Evolutionary conservation across 495 filamentous ascomycete genomes (phyloP).

Genomic region (Niebla homalea): DNA sequence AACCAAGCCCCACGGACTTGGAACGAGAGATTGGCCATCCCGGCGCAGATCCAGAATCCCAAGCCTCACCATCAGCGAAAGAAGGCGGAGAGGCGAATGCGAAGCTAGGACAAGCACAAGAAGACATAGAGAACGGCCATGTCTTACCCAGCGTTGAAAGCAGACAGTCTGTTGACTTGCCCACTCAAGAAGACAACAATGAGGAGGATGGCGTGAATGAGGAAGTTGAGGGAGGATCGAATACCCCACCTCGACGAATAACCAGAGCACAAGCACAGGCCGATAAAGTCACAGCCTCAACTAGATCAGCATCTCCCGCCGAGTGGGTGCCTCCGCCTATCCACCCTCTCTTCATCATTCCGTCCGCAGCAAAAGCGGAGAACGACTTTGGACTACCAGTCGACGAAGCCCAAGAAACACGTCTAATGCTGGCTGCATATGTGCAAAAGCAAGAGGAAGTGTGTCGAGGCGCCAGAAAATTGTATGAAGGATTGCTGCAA

Average conservation of each 20-base stretch:
- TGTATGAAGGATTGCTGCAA: conserved; percentile 61
- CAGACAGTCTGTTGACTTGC: neutral
- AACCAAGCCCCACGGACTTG: too few species aligned
- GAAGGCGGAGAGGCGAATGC: neutral
- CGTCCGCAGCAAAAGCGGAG: conserved; percentile 56
- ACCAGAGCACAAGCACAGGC: conserved; percentile 53
- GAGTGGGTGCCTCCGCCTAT: conserved; percentile 41
- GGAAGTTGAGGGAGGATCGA: conserved; percentile 24
- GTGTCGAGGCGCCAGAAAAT: conserved; percentile 60
- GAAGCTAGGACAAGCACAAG: neutral
- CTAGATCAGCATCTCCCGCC: conserved; percentile 32
- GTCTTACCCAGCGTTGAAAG: neutral
- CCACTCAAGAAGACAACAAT: conserved; percentile 5
- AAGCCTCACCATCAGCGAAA: neutral
- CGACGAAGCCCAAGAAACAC: conserved; percentile 76
- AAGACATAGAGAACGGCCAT: neutral
- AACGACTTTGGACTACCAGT: conserved; percentile 67
- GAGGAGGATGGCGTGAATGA: conserved; percentile 10
- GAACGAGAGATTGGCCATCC: too few species aligned
- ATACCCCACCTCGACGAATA: conserved; percentile 45
- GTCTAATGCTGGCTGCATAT: conserved; percentile 67
- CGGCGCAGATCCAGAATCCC: too few species aligned
- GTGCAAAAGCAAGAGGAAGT: conserved; percentile 96
- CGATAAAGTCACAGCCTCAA: conserved; percentile 22
- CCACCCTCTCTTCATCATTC: conserved; percentile 76